Percentiles rank a stretch among this genome's conserved stretches.
Conservation (phyloP, 2,329 filamentous ascomycete genomes). For the Cladophialophora exuberans region DNA sequence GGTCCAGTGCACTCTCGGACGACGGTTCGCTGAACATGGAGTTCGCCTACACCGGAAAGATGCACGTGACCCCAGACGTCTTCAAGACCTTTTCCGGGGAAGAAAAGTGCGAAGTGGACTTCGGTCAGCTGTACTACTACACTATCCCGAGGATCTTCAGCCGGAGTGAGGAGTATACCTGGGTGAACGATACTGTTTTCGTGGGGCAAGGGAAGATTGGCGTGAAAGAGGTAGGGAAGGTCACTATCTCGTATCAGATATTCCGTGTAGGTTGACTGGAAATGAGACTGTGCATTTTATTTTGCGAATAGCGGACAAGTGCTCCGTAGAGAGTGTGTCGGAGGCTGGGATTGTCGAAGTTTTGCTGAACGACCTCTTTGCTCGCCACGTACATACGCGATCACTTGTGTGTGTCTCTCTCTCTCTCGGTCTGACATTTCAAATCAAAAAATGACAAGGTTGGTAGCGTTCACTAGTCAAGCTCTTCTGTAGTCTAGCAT, state of each 20-base stretch:
- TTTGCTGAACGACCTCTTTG: background rate
- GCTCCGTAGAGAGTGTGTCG: background rate
- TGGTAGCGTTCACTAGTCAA: background rate
- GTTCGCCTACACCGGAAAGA: slow-evolving; percentile 7
- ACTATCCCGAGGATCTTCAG: slow-evolving; percentile 3
- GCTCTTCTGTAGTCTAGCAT: background rate
- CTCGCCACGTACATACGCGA: background rate
- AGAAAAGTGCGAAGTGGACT: slow-evolving; percentile 7
- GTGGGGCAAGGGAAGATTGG: slow-evolving; percentile 5
- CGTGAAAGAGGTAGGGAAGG: background rate
- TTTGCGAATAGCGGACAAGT: background rate
- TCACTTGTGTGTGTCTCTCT: background rate
- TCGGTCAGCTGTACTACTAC: slow-evolving; percentile 5
- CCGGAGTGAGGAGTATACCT: slow-evolving; percentile 6
- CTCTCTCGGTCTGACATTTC: background rate
- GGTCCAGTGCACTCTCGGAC: slow-evolving; percentile 3
- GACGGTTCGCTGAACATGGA: slow-evolving; percentile 1
- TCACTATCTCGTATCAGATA: slow-evolving; percentile 11
- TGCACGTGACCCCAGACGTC: slow-evolving; percentile 4
- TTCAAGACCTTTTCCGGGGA: background rate
- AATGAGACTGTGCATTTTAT: slow-evolving; percentile 1
- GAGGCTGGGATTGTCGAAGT: background rate
- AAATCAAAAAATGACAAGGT: background rate
- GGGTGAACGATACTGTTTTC: slow-evolving; percentile 8
- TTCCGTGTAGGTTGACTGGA: background rate